These are phyloP conservation scores for Phytopythium oedochilum DNA, from an alignment of 352 stramenopile genomes.

Conservation along the genomic window DNA sequence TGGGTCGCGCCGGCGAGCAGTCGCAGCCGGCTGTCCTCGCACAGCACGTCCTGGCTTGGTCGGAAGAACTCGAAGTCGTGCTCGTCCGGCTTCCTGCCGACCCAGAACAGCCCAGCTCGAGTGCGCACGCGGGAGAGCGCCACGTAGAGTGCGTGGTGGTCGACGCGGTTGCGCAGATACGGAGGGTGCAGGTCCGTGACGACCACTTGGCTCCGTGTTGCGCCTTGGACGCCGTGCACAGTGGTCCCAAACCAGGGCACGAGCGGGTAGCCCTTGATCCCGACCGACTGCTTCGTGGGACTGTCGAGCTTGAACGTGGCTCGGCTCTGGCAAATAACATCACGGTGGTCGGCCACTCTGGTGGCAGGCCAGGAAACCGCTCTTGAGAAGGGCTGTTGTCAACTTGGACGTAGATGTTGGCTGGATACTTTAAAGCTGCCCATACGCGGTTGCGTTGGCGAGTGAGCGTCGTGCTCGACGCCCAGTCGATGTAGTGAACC, in stretches of 20 bases:
- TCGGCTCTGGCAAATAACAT: conserved; percentile 12
- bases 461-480: background rate
- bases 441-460: conserved; percentile 5
- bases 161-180: background rate
- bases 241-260: conserved; percentile 16
- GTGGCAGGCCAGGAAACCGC: conserved; percentile 2
- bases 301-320: background rate
- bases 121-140: conserved; percentile 12
- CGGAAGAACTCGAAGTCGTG: background rate
- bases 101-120: conserved; percentile 5
- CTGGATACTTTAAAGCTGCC: background rate
- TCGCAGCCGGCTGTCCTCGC: background rate
- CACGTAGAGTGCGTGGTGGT: conserved; percentile 12
- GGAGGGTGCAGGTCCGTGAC: conserved; percentile 13
- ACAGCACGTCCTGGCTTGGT: background rate
- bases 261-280: conserved; percentile 17
- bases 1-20: background rate
- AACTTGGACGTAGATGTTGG: conserved; percentile 10
- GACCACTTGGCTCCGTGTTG: conserved; percentile 7
- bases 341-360: conserved; percentile 10
- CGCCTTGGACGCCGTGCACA: conserved; percentile 15
- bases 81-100: conserved; percentile 1
- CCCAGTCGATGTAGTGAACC: conserved; percentile 12
- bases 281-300: background rate
- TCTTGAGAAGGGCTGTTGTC: background rate